phyloP scores from a whole-genome alignment of 306 rosid genomes.

The Pyrus pyrifolia region DNA sequence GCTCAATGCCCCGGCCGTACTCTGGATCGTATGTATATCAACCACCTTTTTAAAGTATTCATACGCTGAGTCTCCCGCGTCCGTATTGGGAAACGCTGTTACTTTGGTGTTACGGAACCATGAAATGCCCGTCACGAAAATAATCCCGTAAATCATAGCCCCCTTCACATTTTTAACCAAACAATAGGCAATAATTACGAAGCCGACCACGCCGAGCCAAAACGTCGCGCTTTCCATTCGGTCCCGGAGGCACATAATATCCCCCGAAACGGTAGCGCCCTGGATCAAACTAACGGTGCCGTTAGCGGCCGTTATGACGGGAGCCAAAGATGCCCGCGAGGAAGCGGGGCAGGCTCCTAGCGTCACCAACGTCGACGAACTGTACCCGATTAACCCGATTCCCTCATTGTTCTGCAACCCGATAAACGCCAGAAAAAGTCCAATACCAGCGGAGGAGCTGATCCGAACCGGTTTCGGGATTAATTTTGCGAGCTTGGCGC shows the following conservation, averaged over 20 bases:
- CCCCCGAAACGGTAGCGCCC: conserved; percentile 59
- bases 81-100: conserved; percentile 65
- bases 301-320: conserved; percentile 47
- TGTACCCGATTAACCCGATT: conserved; percentile 71
- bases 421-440: conserved; percentile 85
- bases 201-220: conserved; percentile 86
- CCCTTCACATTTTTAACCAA: conserved; percentile 71
- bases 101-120: conserved; percentile 81
- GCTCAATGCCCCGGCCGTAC: conserved; percentile 80
- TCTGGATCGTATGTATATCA: conserved; percentile 62
- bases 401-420: conserved; percentile 85
- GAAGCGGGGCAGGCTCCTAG: conserved; percentile 71
- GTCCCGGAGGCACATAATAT: conserved; percentile 38
- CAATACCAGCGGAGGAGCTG: conserved; percentile 96
- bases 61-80: conserved; percentile 44
- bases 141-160: conserved; percentile 89
- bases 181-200: conserved; percentile 70
- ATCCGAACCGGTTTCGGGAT: conserved; percentile 87
- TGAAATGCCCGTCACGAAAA: conserved; percentile 76
- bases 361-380: conserved; percentile 61
- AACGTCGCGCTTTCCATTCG: conserved; percentile 93
- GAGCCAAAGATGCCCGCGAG: conserved; percentile 54
- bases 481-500: conserved; percentile 71
- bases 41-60: conserved; percentile 78
- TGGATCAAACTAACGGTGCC: conserved; percentile 51